Conservation (phyloP, 2,329 filamentous ascomycete genomes). For the Phoma sp. region DNA sequence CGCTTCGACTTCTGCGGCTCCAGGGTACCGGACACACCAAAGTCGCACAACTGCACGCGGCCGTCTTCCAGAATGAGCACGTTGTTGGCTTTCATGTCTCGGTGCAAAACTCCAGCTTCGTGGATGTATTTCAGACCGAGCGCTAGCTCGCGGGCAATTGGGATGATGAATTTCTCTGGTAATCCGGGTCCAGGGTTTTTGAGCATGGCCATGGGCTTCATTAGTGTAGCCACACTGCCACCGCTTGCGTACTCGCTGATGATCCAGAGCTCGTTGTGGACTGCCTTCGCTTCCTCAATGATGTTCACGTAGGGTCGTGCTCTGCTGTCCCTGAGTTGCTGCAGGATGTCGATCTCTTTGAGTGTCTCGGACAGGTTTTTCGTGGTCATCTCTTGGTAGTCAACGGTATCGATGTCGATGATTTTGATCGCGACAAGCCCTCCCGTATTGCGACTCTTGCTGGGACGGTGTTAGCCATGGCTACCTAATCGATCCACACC, state of each 20-base stretch:
- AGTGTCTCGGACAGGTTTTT: slow-evolving; percentile 60
- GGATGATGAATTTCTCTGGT: slow-evolving; percentile 67
- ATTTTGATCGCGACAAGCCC: slow-evolving; percentile 78
- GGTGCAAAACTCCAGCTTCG: slow-evolving; percentile 70
- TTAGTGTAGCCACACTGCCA: slow-evolving; percentile 75
- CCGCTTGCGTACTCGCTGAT: slow-evolving; percentile 86
- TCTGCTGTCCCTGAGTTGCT: slow-evolving; percentile 74
- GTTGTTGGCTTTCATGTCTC: slow-evolving; percentile 75
- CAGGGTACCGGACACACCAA: slow-evolving; percentile 80
- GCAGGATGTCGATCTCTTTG: slow-evolving; percentile 70
- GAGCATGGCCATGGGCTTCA: slow-evolving; percentile 53
- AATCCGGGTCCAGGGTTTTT: slow-evolving; percentile 48
- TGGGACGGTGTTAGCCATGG: slow-evolving; percentile 30
- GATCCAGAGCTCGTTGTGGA: slow-evolving; percentile 85
- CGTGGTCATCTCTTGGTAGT: slow-evolving; percentile 56
- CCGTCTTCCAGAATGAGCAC: slow-evolving; percentile 80
- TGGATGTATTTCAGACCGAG: slow-evolving; percentile 66
- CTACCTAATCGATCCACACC: background rate
- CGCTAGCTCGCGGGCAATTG: slow-evolving; percentile 68
- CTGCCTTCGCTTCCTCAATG: slow-evolving; percentile 78
- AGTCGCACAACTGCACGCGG: slow-evolving; percentile 81
- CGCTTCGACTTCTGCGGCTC: slow-evolving; percentile 78
- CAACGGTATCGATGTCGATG: slow-evolving; percentile 81
- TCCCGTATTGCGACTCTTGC: slow-evolving; percentile 49
- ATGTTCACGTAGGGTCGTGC: slow-evolving; percentile 84